Evolutionary conservation across 768 basidiomycete species (phyloP).

Genomic region (Kondoa malvinella): DNA sequence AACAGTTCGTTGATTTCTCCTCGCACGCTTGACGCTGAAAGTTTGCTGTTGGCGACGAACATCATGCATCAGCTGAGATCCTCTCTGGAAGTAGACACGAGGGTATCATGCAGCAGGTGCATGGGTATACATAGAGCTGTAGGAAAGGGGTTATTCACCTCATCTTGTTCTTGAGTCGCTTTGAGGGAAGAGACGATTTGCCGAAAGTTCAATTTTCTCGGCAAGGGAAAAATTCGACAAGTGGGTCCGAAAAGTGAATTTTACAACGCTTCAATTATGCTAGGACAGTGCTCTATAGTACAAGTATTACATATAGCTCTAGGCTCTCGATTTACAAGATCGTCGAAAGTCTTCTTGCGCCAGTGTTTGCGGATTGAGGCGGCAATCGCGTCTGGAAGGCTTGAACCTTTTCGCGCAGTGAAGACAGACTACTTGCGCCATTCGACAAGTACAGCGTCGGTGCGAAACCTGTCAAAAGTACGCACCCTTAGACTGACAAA

Average conservation of each 20-base stretch:
- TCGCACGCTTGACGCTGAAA: constrained; percentile 54
- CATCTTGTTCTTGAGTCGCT: background rate
- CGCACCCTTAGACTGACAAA: no score
- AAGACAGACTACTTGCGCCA: constrained; percentile 64
- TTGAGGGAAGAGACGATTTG: background rate
- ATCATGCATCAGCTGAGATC: background rate
- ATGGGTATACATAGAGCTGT: background rate
- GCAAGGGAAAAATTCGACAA: no score
- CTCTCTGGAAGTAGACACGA: background rate
- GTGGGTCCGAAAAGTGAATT: no score
- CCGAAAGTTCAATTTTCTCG: background rate
- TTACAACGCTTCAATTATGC: no score
- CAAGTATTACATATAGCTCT: no score
- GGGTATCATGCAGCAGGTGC: background rate
- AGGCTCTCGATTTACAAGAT: no score
- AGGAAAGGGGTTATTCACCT: background rate
- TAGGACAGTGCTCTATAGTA: no score
- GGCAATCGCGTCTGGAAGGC: no score
- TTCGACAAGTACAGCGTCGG: constrained; percentile 78
- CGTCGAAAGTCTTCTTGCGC: no score
- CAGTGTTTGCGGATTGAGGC: no score
- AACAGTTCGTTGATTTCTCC: constrained; percentile 63
- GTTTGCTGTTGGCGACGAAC: background rate
- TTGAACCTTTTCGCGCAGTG: no score
- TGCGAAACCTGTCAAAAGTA: constrained; percentile 59